Evolutionary conservation across 352 stramenopile genomes (phyloP).

Genomic region (Phytopythium montanum): DNA sequence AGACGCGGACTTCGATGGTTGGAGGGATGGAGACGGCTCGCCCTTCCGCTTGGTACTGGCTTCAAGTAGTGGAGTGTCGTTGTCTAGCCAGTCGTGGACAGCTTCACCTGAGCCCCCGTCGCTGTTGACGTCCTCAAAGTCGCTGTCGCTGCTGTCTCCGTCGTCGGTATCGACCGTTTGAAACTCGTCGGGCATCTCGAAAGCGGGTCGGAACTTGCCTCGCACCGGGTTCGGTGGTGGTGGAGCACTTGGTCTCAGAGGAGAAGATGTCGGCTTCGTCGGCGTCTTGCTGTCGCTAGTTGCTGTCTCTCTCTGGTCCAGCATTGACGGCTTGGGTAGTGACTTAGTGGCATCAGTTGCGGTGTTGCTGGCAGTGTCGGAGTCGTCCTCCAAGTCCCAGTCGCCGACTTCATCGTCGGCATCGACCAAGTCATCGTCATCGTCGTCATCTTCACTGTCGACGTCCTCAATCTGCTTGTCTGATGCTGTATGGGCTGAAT

Average conservation of each 20-base stretch:
- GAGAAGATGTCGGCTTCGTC: background rate
- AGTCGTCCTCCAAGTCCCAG: slow-evolving; percentile 28
- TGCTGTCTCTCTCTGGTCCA: background rate
- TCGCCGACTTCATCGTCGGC: slow-evolving; percentile 41
- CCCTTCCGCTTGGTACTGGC: background rate
- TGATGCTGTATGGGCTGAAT: too few relatives aligned
- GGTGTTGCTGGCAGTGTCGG: background rate
- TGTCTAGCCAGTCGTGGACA: slow-evolving; percentile 57
- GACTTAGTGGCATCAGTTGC: slow-evolving; percentile 2
- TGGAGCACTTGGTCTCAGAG: background rate
- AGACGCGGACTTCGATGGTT: slow-evolving; percentile 4
- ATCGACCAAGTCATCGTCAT: slow-evolving; percentile 31
- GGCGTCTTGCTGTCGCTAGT: background rate
- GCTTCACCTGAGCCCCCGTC: slow-evolving; percentile 29
- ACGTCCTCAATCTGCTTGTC: slow-evolving; percentile 1
- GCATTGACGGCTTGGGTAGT: background rate
- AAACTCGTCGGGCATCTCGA: slow-evolving; percentile 31
- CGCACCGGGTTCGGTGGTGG: slow-evolving; percentile 1
- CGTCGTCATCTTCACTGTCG: slow-evolving; percentile 21
- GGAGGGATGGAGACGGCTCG: slow-evolving; percentile 1
- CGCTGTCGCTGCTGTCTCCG: slow-evolving; percentile 18
- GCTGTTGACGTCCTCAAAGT: slow-evolving; percentile 24
- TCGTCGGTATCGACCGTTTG: slow-evolving; percentile 21
- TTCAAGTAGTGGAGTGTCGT: background rate
- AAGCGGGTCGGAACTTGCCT: slow-evolving; percentile 25